These are phyloP conservation scores for Chalciporus chontae DNA, from an alignment of 768 basidiomycete genomes.

Conservation along the genomic window DNA sequence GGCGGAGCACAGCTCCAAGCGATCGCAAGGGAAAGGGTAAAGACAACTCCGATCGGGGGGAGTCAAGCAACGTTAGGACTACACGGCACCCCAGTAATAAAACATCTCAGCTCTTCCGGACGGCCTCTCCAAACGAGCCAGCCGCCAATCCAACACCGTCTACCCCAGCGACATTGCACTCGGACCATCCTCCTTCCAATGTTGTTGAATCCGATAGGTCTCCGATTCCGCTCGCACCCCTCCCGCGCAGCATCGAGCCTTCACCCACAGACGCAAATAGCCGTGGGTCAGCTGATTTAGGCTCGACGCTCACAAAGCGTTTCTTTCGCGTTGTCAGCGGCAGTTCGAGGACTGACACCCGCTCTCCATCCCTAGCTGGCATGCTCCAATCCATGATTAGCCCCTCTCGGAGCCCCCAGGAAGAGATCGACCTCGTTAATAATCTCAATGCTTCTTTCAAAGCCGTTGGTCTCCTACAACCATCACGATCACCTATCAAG, in stretches of 20 bases:
- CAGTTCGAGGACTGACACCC: constrained; percentile 20
- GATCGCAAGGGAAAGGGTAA: constrained; percentile 31
- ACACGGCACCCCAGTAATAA: constrained; percentile 20
- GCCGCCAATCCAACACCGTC: constrained; percentile 22
- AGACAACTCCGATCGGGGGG: constrained; percentile 29
- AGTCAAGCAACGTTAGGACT: constrained; percentile 23
- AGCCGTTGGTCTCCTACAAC: constrained; percentile 68
- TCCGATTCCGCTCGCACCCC: constrained; percentile 6
- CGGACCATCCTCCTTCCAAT: constrained; percentile 1
- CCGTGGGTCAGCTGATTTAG: constrained; percentile 18
- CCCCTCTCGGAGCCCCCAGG: constrained; percentile 59
- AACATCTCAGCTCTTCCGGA: not conserved
- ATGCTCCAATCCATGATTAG: constrained; percentile 48
- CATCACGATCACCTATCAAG: constrained; percentile 17
- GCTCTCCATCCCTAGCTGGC: constrained; percentile 25
- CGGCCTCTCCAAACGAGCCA: not conserved
- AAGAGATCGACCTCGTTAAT: constrained; percentile 64
- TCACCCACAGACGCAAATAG: constrained; percentile 32
- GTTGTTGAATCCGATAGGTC: constrained; percentile 9
- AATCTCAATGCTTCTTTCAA: constrained; percentile 74
- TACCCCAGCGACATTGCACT: constrained; percentile 7
- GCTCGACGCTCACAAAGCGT: constrained; percentile 18
- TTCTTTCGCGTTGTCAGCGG: constrained; percentile 20
- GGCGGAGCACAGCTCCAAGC: constrained; percentile 12
- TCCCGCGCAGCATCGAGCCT: constrained; percentile 38